Evolutionary conservation across 2,329 filamentous ascomycete genomes (phyloP), one percentile per base, ranked within the genome.

Genomic region (Talaromyces sp.): DNA sequence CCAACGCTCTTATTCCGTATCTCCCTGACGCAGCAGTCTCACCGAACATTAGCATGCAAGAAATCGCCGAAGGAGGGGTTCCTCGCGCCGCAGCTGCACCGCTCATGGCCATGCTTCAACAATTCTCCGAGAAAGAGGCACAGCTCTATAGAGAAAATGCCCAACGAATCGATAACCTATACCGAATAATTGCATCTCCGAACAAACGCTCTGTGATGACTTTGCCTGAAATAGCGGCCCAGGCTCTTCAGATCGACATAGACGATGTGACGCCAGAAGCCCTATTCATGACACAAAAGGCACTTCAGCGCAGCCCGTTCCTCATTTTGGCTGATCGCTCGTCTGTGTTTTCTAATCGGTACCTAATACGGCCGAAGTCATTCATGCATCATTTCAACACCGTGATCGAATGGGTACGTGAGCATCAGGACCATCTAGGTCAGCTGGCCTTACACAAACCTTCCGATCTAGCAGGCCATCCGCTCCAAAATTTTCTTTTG

Each of bases 391-490:
- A 78, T 14, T 76, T 87, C 9, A 77, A 83, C 45, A 77, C 77
- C 22, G 85, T 88, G 4, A 78, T 79, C 14, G 71, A 75, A 16
- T 89, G 87, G 87, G 78, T 87, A 24, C 82, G 85, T 58, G 80
- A 88, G 62, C 77, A 82, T 62, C 75, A 82, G 60, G 74, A 77
- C 14, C 69, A 72, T 41, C 71, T 77, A 10, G 66, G 77, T 33
- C 68, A 66, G 5, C 43, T 70, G 11, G 67, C 70, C n/a, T 72
- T 72, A 65, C 70, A 68, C 5, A 73, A 75, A 45, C 70, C 72
- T 0, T 63, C 69, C 0, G 69, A 69, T 2, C 50, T 74, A 24
- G 72, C 70, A 22, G 69, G 74, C 19, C 77, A 81, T 63, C 79
- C 80, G 2, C 67, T 83, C 50, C 73, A 75, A 16, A 65, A 70